These are phyloP conservation scores for Claviceps pusilla DNA, from an alignment of 2,329 filamentous ascomycete species.

Conservation along the genomic window DNA sequence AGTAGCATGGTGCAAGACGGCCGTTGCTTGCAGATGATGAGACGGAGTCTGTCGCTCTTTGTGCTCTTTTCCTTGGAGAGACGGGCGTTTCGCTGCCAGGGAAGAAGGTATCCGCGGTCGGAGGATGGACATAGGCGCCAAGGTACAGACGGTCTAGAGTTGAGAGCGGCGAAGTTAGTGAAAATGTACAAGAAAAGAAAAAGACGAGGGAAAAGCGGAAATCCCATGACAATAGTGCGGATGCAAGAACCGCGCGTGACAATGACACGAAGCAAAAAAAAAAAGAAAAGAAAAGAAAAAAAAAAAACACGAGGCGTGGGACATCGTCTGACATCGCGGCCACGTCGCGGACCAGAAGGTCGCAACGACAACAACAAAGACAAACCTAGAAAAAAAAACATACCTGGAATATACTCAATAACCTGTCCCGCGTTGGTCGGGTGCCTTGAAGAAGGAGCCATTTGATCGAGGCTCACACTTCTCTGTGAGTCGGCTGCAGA, in stretches of 20 bases:
- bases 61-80: constrained; percentile 24
- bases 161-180: constrained; percentile 10
- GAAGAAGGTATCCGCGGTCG: constrained; percentile 69
- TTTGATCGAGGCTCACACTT: constrained; percentile 18
- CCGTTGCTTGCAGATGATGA: constrained; percentile 18
- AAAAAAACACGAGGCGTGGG: too few species aligned
- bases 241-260: too few species aligned
- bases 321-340: too few species aligned
- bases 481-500: neutral
- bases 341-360: too few species aligned
- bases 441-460: constrained; percentile 36
- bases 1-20: constrained; percentile 63
- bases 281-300: neutral
- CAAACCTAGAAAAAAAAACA: constrained; percentile 15
- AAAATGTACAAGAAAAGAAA: neutral
- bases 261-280: neutral
- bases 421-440: constrained; percentile 63
- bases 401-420: constrained; percentile 93
- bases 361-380: too few species aligned
- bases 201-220: too few species aligned
- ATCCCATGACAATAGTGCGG: too few species aligned
- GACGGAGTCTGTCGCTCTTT: constrained; percentile 46
- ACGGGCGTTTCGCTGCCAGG: constrained; percentile 64
- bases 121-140: constrained; percentile 73
- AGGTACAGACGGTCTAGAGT: constrained; percentile 78